phyloP scores from a whole-genome alignment of 140 eudicot genomes.

The Senecio squalidus region DNA sequence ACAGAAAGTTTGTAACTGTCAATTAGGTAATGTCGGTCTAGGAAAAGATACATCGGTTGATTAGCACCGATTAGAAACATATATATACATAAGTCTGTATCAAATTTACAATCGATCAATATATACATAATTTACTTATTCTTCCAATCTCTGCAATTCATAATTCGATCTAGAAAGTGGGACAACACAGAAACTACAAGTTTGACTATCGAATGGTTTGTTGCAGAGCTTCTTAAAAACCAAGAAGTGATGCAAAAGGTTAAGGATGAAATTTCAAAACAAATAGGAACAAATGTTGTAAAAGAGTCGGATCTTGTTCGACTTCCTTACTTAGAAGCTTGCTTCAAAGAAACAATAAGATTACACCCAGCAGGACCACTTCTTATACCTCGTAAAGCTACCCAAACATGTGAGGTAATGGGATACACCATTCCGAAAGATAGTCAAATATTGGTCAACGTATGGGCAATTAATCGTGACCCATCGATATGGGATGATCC shows the following conservation, averaged over 20 bases:
- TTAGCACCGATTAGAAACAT: too few relatives aligned
- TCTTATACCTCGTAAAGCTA: slow-evolving; percentile 13
- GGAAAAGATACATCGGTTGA: too few relatives aligned
- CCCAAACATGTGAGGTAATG: slow-evolving; percentile 13
- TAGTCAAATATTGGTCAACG: slow-evolving; percentile 11
- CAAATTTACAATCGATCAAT: too few relatives aligned
- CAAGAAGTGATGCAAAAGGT: slow-evolving; percentile 10
- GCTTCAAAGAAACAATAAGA: slow-evolving; percentile 16
- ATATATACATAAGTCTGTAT: too few relatives aligned
- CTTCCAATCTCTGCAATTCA: too few relatives aligned
- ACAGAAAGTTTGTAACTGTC: too few relatives aligned
- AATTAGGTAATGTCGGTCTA: too few relatives aligned
- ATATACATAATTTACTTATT: too few relatives aligned
- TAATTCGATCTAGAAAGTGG: too few relatives aligned
- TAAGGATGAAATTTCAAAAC: slow-evolving; percentile 11
- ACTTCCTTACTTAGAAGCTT: slow-evolving; percentile 17
- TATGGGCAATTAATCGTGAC: slow-evolving; percentile 14
- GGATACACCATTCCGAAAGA: slow-evolving; percentile 20
- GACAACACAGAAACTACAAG: slow-evolving; percentile 13
- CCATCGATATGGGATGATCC: slow-evolving; percentile 31
- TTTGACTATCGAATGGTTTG: slow-evolving; percentile 7
- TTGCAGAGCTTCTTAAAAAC: slow-evolving; percentile 12
- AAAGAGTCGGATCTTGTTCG: slow-evolving; percentile 6
- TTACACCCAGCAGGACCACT: too few relatives aligned
- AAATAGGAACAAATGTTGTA: background rate